These are phyloP conservation scores for Mycena rebaudengoi DNA, from an alignment of 768 basidiomycete genomes.

Conservation along the genomic window DNA sequence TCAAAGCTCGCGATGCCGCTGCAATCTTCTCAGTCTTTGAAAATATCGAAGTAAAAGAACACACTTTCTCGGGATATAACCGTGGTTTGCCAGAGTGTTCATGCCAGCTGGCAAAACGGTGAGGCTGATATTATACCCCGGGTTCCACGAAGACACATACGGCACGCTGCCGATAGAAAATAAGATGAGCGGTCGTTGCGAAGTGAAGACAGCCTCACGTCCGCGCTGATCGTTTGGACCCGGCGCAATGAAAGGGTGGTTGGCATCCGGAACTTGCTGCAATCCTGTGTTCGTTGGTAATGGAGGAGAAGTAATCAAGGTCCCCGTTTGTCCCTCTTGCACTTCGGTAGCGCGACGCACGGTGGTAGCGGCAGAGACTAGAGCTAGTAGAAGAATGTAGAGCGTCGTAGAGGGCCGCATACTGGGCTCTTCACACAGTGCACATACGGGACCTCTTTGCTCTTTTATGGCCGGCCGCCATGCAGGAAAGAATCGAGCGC, in stretches of 20 bases:
- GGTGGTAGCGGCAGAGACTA: conserved; percentile 4
- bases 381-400: conserved; percentile 1
- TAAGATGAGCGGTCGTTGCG: not conserved
- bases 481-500: not conserved
- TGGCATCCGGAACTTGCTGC: conserved; percentile 6
- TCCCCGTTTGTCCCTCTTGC: conserved; percentile 19
- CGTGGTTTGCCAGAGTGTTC: conserved; percentile 20
- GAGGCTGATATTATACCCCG: not conserved
- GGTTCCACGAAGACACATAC: not conserved
- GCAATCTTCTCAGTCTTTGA: not conserved
- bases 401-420: conserved; percentile 1
- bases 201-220: conserved; percentile 7
- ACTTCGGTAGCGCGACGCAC: conserved; percentile 13
- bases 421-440: not conserved
- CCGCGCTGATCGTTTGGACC: conserved; percentile 20
- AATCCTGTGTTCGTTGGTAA: conserved; percentile 9
- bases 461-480: not conserved
- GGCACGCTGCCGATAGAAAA: conserved; percentile 14
- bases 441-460: not conserved
- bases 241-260: conserved; percentile 21
- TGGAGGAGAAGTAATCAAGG: conserved; percentile 7
- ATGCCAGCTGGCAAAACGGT: conserved; percentile 12
- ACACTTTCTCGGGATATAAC: conserved; percentile 20
- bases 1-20: conserved; percentile 23
- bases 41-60: not conserved